These are phyloP conservation scores for Rosellinia necatrix DNA, from an alignment of 2,329 filamentous ascomycete species.

Conservation along the genomic window DNA sequence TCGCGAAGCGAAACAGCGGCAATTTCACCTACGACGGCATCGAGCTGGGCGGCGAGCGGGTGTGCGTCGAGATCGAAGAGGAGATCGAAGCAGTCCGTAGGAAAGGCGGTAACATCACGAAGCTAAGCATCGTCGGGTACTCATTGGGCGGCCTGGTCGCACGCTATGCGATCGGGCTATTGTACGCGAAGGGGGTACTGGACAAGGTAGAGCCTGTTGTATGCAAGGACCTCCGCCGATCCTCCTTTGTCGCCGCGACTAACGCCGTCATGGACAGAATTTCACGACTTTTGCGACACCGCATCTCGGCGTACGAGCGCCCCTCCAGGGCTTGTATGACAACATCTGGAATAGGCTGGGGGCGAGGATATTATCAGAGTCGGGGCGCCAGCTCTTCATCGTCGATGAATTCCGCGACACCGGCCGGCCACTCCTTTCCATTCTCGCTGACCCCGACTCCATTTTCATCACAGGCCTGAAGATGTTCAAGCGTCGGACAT, in stretches of 20 bases:
- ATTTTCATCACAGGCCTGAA: slow-evolving; percentile 83
- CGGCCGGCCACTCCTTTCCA: slow-evolving; percentile 75
- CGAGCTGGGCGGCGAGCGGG: slow-evolving; percentile 68
- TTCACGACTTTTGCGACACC: slow-evolving; percentile 92
- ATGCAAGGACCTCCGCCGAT: slow-evolving; percentile 30
- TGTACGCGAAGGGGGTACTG: slow-evolving; percentile 80
- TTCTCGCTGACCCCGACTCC: slow-evolving; percentile 81
- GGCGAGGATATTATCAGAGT: slow-evolving; percentile 78
- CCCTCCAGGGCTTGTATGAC: slow-evolving; percentile 67
- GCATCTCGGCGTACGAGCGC: slow-evolving; percentile 76
- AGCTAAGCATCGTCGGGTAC: slow-evolving; percentile 87
- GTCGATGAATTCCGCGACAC: slow-evolving; percentile 86
- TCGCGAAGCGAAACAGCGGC: slow-evolving; percentile 74
- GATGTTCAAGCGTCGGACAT: slow-evolving; percentile 73
- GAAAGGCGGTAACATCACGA: slow-evolving; percentile 73
- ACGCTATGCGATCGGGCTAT: slow-evolving; percentile 82
- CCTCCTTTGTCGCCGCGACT: neutral
- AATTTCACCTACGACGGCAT: slow-evolving; percentile 74
- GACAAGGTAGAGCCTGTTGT: slow-evolving; percentile 79
- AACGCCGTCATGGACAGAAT: slow-evolving; percentile 58
- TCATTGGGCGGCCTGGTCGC: slow-evolving; percentile 86
- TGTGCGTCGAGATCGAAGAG: slow-evolving; percentile 70
- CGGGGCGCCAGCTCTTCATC: slow-evolving; percentile 84
- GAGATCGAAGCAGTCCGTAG: slow-evolving; percentile 60
- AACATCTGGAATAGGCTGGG: slow-evolving; percentile 83